A percentile compares a stretch with the other conserved stretches of the same genome.
phyloP scores from a whole-genome alignment of 352 stramenopile species.

The Pythium dissimile region DNA sequence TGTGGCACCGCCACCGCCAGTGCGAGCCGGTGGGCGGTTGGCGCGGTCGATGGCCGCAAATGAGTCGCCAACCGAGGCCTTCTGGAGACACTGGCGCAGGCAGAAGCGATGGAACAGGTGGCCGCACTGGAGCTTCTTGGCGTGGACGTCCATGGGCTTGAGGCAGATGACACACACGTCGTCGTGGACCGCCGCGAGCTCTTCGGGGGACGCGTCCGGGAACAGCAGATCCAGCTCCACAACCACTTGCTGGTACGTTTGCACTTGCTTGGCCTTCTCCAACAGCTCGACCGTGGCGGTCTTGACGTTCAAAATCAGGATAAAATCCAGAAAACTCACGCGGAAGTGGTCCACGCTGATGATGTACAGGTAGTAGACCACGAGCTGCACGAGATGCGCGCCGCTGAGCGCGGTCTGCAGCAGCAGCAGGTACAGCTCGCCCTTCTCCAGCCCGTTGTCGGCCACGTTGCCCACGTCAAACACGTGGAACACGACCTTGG shows the following conservation, averaged over 20 bases:
- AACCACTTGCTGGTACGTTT: constrained; percentile 68
- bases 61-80: constrained; percentile 52
- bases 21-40: background rate
- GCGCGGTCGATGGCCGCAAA: constrained; percentile 33
- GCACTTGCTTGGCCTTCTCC: constrained; percentile 64
- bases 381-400: constrained; percentile 61
- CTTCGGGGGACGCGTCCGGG: constrained; percentile 44
- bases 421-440: constrained; percentile 60
- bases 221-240: constrained; percentile 67
- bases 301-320: constrained; percentile 81
- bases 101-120: constrained; percentile 75
- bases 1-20: constrained; percentile 20
- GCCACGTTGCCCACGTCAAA: constrained; percentile 35
- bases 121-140: constrained; percentile 71
- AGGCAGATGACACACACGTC: constrained; percentile 84
- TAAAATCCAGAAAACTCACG: constrained; percentile 74
- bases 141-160: constrained; percentile 59
- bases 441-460: constrained; percentile 45
- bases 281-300: constrained; percentile 63
- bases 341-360: constrained; percentile 79
- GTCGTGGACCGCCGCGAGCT: constrained; percentile 54
- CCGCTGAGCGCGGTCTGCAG: constrained; percentile 60
- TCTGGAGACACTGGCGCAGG: constrained; percentile 73
- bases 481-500: constrained; percentile 68
- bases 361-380: constrained; percentile 80